Conservation (phyloP, 2,329 filamentous ascomycete species). For the Venturia carpophila region DNA sequence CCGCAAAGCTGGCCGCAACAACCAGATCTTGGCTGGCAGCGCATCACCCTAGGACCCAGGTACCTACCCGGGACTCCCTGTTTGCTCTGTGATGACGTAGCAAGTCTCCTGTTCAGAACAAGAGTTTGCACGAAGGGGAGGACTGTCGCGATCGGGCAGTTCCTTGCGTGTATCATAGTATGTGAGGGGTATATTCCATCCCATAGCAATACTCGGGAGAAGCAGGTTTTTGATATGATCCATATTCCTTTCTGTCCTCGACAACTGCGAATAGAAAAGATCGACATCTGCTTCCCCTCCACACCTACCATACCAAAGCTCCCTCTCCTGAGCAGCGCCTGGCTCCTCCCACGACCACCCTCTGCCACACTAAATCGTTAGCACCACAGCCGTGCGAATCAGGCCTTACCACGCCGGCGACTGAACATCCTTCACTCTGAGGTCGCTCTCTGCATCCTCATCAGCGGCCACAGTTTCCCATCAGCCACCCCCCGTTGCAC, state of each 20-base stretch:
- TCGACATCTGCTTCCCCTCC: conserved; percentile 9
- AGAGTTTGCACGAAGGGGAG: neutral
- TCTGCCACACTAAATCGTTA: conserved; percentile 8
- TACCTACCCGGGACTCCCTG: too few species aligned
- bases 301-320: neutral
- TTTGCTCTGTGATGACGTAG: too few species aligned
- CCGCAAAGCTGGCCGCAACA: conserved; percentile 1
- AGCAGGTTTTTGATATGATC: neutral
- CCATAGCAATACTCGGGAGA: neutral
- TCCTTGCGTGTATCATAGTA: neutral
- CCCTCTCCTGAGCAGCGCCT: neutral
- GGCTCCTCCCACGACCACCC: neutral
- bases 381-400: conserved; percentile 2
- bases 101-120: neutral
- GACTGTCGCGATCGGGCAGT: neutral
- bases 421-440: neutral
- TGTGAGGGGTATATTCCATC: too few species aligned
- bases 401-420: conserved; percentile 3
- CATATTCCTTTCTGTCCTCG: neutral
- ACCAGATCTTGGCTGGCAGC: too few species aligned
- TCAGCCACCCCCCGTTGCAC: conserved; percentile 7
- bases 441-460: conserved; percentile 3
- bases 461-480: neutral
- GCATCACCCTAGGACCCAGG: too few species aligned
- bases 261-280: neutral